These are phyloP conservation scores for Pachysolen tannophilus DNA, from an alignment of 805 yeast species.

Conservation along the genomic window DNA sequence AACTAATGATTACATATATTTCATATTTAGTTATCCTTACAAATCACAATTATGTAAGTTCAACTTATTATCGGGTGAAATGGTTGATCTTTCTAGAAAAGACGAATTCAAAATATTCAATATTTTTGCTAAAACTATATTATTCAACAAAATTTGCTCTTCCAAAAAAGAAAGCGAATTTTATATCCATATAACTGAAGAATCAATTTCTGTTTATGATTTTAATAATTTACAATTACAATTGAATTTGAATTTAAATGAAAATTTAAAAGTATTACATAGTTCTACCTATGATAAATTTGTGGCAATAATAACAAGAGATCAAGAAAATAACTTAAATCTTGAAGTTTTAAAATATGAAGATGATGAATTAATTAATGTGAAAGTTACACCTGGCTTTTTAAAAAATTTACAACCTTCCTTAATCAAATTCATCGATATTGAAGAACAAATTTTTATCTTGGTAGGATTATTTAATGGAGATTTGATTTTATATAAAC, in stretches of 20 bases:
- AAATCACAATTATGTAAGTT: not conserved
- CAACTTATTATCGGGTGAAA: not conserved
- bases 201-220: conserved; percentile 1
- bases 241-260: not conserved
- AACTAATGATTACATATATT: not conserved
- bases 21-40: not conserved
- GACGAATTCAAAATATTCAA: not conserved
- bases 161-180: not conserved
- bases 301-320: no score
- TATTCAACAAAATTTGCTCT: no score
- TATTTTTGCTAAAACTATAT: not conserved
- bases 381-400: not conserved
- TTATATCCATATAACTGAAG: conserved; percentile 1
- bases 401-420: conserved; percentile 5
- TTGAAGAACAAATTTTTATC: not conserved
- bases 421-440: conserved; percentile 1
- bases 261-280: not conserved
- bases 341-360: not conserved
- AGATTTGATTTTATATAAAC: not conserved
- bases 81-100: not conserved
- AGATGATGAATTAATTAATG: not conserved
- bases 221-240: not conserved
- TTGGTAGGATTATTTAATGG: conserved; percentile 6
- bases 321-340: not conserved
- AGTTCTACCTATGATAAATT: not conserved